Base-by-base conservation (phyloP, 768 basidiomycete species). In the Phlebiopsis flavidoalba region DNA sequence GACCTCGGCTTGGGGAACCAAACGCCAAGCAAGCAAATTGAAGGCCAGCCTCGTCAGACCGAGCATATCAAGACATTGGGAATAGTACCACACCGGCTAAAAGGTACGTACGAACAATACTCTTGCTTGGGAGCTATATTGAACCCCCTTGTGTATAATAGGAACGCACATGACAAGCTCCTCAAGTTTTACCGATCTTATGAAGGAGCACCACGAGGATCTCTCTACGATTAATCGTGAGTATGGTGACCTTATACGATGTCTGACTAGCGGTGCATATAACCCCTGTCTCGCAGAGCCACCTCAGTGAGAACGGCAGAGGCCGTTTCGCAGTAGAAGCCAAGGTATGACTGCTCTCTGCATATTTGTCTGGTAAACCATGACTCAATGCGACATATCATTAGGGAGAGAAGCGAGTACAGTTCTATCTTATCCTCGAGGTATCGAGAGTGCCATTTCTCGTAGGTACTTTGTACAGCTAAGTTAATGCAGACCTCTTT, bases 261-360 rank as follows among this genome's bases (percentile, higher is more conserved):
- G 17, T 31, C 33, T 49, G 14, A 40, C 4, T 45, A 6, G n/a
- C n/a, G 36, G 36, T 55, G 21, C 35, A 2, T 43, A 40, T 14
- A 17, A 12, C 11, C n/a, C n/a, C n/a, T 43, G 40, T 43, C 40
- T 43, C 17, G 12, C 72, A 93, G 92, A 95, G 93, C n/a, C n/a
- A n/a, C 6, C 75, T 95, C 61, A n/a, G n/a, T n/a, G 97, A 99
- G 77, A 99, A 99, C 69, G 97, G 97, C 37, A 99, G 98, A 76
- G n/a, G n/a, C 82, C 94, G 8, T 76, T n/a, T 97, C 48, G 76
- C 78, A 0, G n/a, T n/a, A n/a, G 95, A 98, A 65, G 91, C 84
- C 37, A 89, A 91, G 83, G 91, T 89, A 63, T 12, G 61, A 45
- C 46, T 55, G 46, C 31, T 52, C 51, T 58, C 31, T 31, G 7